Base-by-base conservation (phyloP, 805 yeast genomes). In the Kazachstania psychrophila region DNA sequence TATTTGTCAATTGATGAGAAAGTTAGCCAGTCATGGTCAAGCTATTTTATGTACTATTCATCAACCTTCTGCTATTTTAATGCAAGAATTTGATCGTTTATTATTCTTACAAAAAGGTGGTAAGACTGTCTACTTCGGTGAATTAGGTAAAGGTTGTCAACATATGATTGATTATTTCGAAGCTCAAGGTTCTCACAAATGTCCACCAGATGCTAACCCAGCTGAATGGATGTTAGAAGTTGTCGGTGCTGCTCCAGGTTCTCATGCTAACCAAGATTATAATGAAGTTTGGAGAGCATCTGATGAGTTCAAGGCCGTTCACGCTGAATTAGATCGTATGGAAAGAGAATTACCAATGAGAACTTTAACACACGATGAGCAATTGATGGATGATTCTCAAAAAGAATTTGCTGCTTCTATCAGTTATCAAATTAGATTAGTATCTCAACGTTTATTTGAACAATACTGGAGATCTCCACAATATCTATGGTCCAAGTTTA, bases 141-240 rank as follows among this genome's bases (percentile, higher is more conserved):
- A 78, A 33, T 43, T 54, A 32, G 88, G 89, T 37, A 58, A 68
- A 27, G 70, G 76, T 47, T 76, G 74, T 47, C 53, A 56, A 30
- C 66, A 73, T 4, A 65, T 80, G 63, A 77, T 79, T 41, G 61
- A 71, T 37, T 80, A 80, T 54, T 79, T 80, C 49, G 86, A 80
- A 55, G 54, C 58, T 4, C 58, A 79, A 44, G 87, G 86, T 39
- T 75, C 87, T 28, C 70, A 68, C 20, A 64, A 65, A 38, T 81
- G 88, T 62, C 86, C 88, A 13, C 62, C 67, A 7, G 66, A 68
- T 28, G 86, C 84, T 6, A 81, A 81, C 47, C 89, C 89, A 20
- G 89, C 88, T 11, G 95, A 84, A 64, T 86, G 94, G 92, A 86
- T 86, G 94, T 66, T 86, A 60, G 81, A 81, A 45, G 82, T 78